phyloP scores from a whole-genome alignment of 192 early-diverging fungal genomes.

The Coemansia javaensis region DNA sequence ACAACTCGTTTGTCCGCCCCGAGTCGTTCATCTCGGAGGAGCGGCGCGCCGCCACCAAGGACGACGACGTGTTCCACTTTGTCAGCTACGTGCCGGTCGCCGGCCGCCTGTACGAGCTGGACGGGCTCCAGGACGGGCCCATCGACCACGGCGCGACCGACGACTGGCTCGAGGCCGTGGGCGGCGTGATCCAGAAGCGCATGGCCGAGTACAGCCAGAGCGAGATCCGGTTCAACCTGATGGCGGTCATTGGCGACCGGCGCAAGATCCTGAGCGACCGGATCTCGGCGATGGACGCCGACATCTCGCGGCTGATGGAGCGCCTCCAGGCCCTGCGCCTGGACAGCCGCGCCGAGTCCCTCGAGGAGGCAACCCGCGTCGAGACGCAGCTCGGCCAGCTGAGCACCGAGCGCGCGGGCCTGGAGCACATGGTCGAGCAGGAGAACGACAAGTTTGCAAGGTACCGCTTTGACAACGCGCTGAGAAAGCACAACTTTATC shows the following conservation, averaged over 20 bases:
- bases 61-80: constrained; percentile 77
- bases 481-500: constrained; percentile 74
- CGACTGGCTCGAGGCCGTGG: constrained; percentile 62
- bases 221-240: constrained; percentile 75
- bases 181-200: constrained; percentile 62
- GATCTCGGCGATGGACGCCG: constrained; percentile 46
- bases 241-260: constrained; percentile 70
- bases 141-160: constrained; percentile 63
- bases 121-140: constrained; percentile 66
- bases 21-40: constrained; percentile 73
- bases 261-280: constrained; percentile 54
- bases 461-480: constrained; percentile 62
- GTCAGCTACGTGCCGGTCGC: constrained; percentile 71
- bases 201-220: constrained; percentile 56
- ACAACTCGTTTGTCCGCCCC: constrained; percentile 75
- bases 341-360: constrained; percentile 34
- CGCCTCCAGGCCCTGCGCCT: constrained; percentile 27
- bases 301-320: constrained; percentile 29
- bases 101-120: constrained; percentile 72
- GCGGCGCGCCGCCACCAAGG: constrained; percentile 47
- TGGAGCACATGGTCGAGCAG: constrained; percentile 53
- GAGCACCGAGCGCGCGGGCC: constrained; percentile 48
- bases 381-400: constrained; percentile 40
- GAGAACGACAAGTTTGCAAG: constrained; percentile 60
- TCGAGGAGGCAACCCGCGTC: constrained; percentile 19